These are phyloP conservation scores for Eragrostis curvula DNA, from an alignment of 176 grass and related monocot species.

Conservation along the genomic window DNA sequence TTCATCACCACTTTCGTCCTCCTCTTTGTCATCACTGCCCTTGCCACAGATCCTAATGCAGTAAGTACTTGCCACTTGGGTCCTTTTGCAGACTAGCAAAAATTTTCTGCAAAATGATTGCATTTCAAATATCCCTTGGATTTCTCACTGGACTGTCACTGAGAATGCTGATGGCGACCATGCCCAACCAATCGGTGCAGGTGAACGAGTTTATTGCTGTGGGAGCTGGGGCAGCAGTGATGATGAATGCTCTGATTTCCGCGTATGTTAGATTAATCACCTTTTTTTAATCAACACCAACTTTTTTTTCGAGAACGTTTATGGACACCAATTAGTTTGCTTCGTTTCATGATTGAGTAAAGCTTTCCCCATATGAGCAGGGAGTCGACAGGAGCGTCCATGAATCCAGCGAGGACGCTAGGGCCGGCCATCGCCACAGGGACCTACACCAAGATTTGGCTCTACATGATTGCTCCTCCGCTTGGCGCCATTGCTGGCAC, in stretches of 20 bases:
- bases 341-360: neutral
- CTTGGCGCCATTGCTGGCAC: slow-evolving; percentile 45
- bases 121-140: neutral
- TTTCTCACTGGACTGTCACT: neutral
- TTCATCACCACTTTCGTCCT: slow-evolving; percentile 69
- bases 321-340: neutral
- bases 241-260: slow-evolving; percentile 41
- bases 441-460: slow-evolving; percentile 56
- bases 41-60: slow-evolving; percentile 50
- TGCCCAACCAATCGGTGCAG: slow-evolving; percentile 18
- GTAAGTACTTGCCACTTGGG: slow-evolving; percentile 33
- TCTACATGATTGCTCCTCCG: slow-evolving; percentile 60
- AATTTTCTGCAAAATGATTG: no score
- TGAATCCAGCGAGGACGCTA: slow-evolving; percentile 68
- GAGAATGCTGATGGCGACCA: neutral
- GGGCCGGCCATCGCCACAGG: slow-evolving; percentile 56
- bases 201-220: slow-evolving; percentile 48
- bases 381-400: slow-evolving; percentile 52
- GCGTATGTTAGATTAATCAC: slow-evolving; percentile 33
- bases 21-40: slow-evolving; percentile 66
- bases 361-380: slow-evolving; percentile 18
- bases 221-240: slow-evolving; percentile 37
- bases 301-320: no score
- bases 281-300: no score
- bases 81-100: neutral